Evolutionary conservation across 1,284 basidiomycete species (phyloP), one percentile per base, ranked within the genome.

Genomic region (Ceratobasidium sp.): DNA sequence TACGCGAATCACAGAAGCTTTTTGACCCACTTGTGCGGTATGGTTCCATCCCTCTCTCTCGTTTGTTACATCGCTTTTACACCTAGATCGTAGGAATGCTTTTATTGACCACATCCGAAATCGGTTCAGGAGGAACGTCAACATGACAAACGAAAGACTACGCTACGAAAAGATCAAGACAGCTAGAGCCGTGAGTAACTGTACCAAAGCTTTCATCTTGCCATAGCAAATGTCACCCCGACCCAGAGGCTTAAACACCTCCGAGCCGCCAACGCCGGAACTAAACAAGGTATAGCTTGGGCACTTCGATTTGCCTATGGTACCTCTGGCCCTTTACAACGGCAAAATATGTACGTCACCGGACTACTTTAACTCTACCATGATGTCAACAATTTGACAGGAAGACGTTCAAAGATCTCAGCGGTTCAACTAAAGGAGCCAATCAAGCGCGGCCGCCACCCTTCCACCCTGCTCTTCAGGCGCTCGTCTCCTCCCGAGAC

Each of bases 281-380:
- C 89, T 69, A 79, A 83, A 56, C 84, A 86, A 75, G 89, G 91
- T n/a, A 91, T 94, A 80, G 85, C 86, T 10, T 87, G 89, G 77
- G 83, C 94, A n/a, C 86, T 95, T 26, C 89, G 92, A 81, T 82
- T 91, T n/a, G 94, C 94, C n/a, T 95, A 94, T 84, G 95, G 93
- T 23, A 87, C 93, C 77, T 89, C 89, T 79, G 95, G 94, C 20
- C 72, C 72, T 20, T 13, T 64, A 1, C 39, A 46, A 23, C 72
- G 49, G n/a, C 60, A 15, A 92, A 89, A 82, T 84, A 95, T 26
- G 89, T 87, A 81, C 88, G 90, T 86, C 92, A 94, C 81, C 84
- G 94, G 42, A 85, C 94, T 83, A 83, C 90, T 85, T 92, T 92
- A 79, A 6, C 76, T 79, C 76, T 78, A 12, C 71, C 10, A 78